Percentiles rank a stretch among this genome's conserved stretches.
These are phyloP conservation scores for Solanum sitiens DNA, from an alignment of 257 asterid species.

Conservation along the genomic window DNA sequence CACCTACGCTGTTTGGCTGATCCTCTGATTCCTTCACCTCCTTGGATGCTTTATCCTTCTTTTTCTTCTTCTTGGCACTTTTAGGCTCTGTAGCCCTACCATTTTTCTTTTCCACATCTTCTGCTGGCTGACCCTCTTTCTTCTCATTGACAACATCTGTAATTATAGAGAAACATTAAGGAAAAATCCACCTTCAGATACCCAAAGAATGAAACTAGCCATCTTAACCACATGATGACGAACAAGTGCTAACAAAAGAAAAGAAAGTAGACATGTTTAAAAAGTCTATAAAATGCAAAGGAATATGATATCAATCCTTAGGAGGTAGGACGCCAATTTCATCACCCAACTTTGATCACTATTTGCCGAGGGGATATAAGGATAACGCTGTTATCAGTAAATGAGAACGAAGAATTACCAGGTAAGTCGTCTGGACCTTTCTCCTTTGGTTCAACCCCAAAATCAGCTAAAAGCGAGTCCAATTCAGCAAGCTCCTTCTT, in stretches of 20 bases:
- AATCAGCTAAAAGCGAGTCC: constrained; percentile 87
- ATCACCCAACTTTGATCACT: neutral
- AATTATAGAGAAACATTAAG: neutral
- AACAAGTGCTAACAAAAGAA: neutral
- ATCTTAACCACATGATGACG: neutral
- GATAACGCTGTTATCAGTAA: neutral
- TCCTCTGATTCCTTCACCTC: constrained; percentile 54
- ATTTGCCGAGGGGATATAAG: neutral
- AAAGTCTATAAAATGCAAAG: neutral
- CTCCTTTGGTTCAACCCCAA: constrained; percentile 39
- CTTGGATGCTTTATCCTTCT: constrained; percentile 70
- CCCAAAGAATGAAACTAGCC: neutral
- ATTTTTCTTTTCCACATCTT: constrained; percentile 49
- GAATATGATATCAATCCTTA: neutral
- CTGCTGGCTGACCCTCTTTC: constrained; percentile 27
- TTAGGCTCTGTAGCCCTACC: constrained; percentile 54
- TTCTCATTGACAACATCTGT: constrained; percentile 31
- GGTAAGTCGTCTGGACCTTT: constrained; percentile 33
- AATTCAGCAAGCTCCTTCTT: constrained; percentile 95
- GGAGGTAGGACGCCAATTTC: neutral
- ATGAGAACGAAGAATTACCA: constrained; percentile 29
- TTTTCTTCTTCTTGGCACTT: constrained; percentile 84
- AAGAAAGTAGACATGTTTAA: neutral
- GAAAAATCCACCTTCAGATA: neutral
- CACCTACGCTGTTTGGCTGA: constrained; percentile 22